Percentiles rank a stretch among this genome's conserved stretches.
These are phyloP conservation scores for Cucumis sativus DNA, from an alignment of 306 rosid species.

Conservation along the genomic window DNA sequence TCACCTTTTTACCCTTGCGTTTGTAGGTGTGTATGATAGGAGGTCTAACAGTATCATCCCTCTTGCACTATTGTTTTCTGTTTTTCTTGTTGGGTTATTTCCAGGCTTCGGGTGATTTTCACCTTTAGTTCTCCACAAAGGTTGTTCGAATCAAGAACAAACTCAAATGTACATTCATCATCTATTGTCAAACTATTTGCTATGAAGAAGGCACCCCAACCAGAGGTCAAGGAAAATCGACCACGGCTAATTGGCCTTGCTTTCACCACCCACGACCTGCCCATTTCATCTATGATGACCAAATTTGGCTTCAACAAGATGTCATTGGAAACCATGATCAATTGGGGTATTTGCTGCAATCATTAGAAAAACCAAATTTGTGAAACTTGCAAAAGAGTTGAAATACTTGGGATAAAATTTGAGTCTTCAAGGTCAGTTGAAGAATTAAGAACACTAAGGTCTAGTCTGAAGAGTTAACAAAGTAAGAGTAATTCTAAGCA, in stretches of 20 bases:
- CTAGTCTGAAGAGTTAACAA: background rate
- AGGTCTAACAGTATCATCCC: too few species aligned
- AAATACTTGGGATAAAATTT: background rate
- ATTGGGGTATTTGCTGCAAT: background rate
- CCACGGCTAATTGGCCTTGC: background rate
- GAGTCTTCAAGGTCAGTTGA: background rate
- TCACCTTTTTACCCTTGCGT: too few species aligned
- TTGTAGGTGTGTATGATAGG: too few species aligned
- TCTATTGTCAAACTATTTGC: background rate
- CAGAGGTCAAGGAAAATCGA: background rate
- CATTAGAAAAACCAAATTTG: background rate
- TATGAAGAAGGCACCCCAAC: background rate
- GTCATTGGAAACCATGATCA: background rate
- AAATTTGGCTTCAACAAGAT: background rate
- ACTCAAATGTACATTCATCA: constrained; percentile 5
- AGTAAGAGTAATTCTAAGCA: background rate
- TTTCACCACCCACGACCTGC: background rate
- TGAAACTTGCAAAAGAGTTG: background rate
- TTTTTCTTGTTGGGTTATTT: background rate
- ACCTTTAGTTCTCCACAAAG: background rate
- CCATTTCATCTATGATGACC: background rate
- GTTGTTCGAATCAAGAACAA: background rate
- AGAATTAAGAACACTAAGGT: background rate
- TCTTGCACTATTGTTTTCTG: background rate
- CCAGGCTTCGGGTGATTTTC: background rate